A percentile compares a stretch with the other conserved stretches of the same genome.
phyloP scores from a whole-genome alignment of 2,329 filamentous ascomycete genomes.

The Trichoderma gracile region DNA sequence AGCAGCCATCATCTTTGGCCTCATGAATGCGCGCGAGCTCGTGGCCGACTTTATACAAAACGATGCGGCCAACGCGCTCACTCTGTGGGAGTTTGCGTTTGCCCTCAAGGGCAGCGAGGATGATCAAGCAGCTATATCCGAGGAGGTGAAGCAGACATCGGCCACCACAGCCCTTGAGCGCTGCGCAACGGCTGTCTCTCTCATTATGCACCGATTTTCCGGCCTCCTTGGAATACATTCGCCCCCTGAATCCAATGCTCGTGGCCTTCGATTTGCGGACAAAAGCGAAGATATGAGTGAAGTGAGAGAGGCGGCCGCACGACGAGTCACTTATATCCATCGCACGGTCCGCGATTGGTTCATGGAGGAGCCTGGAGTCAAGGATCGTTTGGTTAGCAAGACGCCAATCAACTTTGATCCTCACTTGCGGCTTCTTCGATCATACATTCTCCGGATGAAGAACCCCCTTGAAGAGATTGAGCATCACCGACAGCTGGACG shows the following conservation, averaged over 20 bases:
- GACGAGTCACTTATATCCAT: conserved; percentile 39
- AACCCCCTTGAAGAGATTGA: conserved; percentile 38
- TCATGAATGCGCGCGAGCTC: conserved; percentile 37
- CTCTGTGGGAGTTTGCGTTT: conserved; percentile 40
- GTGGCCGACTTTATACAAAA: conserved; percentile 39
- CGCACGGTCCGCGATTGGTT: conserved; percentile 41
- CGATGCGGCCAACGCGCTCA: conserved; percentile 36
- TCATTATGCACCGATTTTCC: conserved; percentile 31
- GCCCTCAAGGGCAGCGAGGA: conserved; percentile 30
- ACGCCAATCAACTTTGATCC: conserved; percentile 33
- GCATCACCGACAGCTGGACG: conserved; percentile 41
- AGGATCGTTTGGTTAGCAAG: conserved; percentile 25
- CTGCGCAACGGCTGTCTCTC: conserved; percentile 27
- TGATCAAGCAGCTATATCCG: conserved; percentile 28
- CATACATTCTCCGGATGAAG: conserved; percentile 40
- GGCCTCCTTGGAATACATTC: conserved; percentile 35
- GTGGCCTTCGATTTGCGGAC: conserved; percentile 24
- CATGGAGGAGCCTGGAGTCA: conserved; percentile 31
- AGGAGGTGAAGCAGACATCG: conserved; percentile 30
- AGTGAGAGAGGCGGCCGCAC: conserved; percentile 14
- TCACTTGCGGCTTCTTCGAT: conserved; percentile 38
- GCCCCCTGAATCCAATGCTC: conserved; percentile 25
- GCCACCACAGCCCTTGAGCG: conserved; percentile 29
- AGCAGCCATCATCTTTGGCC: conserved; percentile 34
- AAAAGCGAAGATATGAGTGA: conserved; percentile 10